phyloP scores from a whole-genome alignment of 1,284 basidiomycete genomes.

The Ceratobasidium sp. region DNA sequence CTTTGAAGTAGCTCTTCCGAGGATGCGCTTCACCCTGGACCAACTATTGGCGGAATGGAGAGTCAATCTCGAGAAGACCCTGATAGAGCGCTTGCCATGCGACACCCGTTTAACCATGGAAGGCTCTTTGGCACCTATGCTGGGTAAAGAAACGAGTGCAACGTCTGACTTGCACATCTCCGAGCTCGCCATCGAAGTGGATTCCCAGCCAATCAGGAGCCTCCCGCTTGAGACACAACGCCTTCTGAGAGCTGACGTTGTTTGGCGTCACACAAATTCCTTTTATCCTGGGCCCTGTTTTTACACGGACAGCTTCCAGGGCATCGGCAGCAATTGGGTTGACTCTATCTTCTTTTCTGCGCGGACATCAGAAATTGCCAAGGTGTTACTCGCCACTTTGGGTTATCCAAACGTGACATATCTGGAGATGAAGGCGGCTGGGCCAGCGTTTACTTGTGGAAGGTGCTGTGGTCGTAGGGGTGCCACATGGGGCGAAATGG shows the following conservation, averaged over 20 bases:
- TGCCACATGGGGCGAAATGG: conserved; percentile 8
- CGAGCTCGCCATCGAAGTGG: not conserved
- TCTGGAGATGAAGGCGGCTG: conserved; percentile 22
- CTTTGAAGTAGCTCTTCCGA: not conserved
- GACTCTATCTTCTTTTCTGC: not conserved
- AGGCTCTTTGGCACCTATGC: too few relatives aligned
- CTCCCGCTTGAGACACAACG: conserved; percentile 4
- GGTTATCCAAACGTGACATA: conserved; percentile 13
- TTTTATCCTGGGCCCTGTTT: not conserved
- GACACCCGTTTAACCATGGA: not conserved
- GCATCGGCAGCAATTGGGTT: too few relatives aligned
- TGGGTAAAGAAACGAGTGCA: too few relatives aligned
- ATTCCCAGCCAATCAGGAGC: not conserved
- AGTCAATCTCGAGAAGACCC: not conserved
- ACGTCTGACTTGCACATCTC: not conserved
- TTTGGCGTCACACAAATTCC: not conserved
- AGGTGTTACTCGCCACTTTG: not conserved
- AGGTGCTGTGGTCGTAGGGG: not conserved
- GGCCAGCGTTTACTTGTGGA: conserved; percentile 15
- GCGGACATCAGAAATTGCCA: not conserved
- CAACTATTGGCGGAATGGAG: conserved; percentile 5
- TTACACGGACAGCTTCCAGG: conserved; percentile 20
- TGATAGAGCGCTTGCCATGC: not conserved
- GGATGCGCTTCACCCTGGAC: not conserved
- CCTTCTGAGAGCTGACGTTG: conserved; percentile 21